These are phyloP conservation scores for Diddensiella caesifluorescens DNA, from an alignment of 805 yeast genomes.

Conservation along the genomic window DNA sequence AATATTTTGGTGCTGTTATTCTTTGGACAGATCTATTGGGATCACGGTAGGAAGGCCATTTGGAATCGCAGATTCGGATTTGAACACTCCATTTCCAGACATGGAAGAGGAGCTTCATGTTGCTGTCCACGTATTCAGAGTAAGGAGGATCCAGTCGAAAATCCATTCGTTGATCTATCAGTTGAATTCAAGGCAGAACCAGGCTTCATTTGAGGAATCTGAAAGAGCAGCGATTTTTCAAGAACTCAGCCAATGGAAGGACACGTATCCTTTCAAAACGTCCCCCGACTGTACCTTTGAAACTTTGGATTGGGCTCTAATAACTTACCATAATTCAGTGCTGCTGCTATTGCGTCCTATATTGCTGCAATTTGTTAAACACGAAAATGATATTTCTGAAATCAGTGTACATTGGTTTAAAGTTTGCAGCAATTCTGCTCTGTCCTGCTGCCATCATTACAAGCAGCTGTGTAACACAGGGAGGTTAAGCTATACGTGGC, in stretches of 20 bases:
- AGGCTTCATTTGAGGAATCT: neutral
- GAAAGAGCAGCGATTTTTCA: neutral
- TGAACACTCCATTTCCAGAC: neutral
- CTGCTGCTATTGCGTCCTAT: constrained; percentile 6
- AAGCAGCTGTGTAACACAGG: constrained; percentile 4
- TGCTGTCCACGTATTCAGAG: neutral
- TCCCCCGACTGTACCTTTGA: no score
- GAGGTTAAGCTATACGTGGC: constrained; percentile 9
- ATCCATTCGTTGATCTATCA: neutral
- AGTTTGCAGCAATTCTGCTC: constrained; percentile 1
- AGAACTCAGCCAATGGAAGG: no score
- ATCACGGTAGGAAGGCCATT: constrained; percentile 10
- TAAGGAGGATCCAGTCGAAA: neutral
- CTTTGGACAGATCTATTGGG: constrained; percentile 7
- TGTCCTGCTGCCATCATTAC: constrained; percentile 1
- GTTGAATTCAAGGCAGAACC: neutral
- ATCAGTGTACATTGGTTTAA: neutral
- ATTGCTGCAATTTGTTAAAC: no score
- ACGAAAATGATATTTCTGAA: no score
- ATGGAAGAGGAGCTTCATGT: neutral
- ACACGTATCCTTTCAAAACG: no score
- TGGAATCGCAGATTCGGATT: constrained; percentile 9
- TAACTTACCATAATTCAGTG: constrained; percentile 2
- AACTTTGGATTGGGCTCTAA: constrained; percentile 9
- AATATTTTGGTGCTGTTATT: constrained; percentile 10